A percentile compares a stretch with the other conserved stretches of the same genome.
phyloP scores from a whole-genome alignment of 2,329 filamentous ascomycete species.

The Phyllachora maydis region DNA sequence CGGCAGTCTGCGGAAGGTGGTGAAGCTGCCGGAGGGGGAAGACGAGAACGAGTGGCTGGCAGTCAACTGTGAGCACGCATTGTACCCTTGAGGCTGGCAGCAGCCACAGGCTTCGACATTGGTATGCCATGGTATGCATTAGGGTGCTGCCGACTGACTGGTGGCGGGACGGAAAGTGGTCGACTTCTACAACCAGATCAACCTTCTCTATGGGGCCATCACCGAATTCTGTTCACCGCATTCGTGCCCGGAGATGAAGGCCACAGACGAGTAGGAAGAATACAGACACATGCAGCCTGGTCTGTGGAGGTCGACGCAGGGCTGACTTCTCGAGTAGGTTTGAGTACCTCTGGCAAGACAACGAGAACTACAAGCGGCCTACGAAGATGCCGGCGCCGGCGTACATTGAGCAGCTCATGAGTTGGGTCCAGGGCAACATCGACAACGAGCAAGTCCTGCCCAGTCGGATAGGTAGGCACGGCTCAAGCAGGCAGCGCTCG shows the following conservation, averaged over 20 bases:
- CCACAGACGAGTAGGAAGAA: conserved; percentile 86
- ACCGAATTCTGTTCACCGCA: conserved; percentile 97
- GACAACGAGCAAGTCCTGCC: conserved; percentile 92
- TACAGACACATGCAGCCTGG: too few species aligned
- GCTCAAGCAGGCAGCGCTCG: too few species aligned
- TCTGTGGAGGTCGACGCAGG: too few species aligned
- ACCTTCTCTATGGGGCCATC: conserved; percentile 93
- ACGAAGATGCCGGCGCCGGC: conserved; percentile 96
- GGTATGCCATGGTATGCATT: too few species aligned
- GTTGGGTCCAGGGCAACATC: conserved; percentile 86
- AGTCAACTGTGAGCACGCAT: conserved; percentile 65
- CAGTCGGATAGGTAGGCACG: conserved; percentile 55
- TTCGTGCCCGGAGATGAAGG: conserved; percentile 98
- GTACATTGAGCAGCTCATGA: conserved; percentile 96
- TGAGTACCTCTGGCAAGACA: conserved; percentile 98
- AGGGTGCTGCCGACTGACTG: conserved; percentile 1
- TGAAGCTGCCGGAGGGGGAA: conserved; percentile 91
- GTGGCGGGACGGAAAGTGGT: conserved; percentile 43
- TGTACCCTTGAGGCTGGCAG: too few species aligned
- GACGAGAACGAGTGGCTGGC: conserved; percentile 97
- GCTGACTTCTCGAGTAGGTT: conserved; percentile 38
- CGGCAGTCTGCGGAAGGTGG: conserved; percentile 85
- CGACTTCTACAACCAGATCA: conserved; percentile 99
- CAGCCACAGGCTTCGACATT: too few species aligned
- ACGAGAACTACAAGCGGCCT: conserved; percentile 78